These are phyloP conservation scores for Zoysia matrella DNA, from an alignment of 202 grass and related monocot genomes.

Conservation along the genomic window DNA sequence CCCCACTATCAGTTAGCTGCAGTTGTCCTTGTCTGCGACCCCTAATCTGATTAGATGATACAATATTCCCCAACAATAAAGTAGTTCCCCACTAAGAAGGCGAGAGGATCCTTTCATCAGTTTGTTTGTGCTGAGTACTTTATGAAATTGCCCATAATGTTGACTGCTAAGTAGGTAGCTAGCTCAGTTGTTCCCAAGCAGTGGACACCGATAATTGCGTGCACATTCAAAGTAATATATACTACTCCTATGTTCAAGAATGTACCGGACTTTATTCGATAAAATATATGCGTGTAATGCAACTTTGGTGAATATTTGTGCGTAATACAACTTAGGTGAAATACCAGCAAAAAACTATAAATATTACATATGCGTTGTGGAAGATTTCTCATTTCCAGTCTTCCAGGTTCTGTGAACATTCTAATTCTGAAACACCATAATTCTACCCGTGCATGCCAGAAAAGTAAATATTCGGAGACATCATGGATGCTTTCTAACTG, in stretches of 20 bases:
- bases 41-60: too few species aligned
- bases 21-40: slow-evolving; percentile 50
- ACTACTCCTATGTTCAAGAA: neutral
- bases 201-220: slow-evolving; percentile 35
- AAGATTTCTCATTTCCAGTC: neutral
- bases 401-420: neutral
- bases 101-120: slow-evolving; percentile 40
- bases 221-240: slow-evolving; percentile 29
- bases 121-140: slow-evolving; percentile 28
- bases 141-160: slow-evolving; percentile 51
- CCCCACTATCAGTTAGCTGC: slow-evolving; percentile 65
- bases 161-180: slow-evolving; percentile 27
- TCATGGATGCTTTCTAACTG: slow-evolving; percentile 47
- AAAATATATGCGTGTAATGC: neutral
- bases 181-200: slow-evolving; percentile 3
- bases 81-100: too few species aligned
- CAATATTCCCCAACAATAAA: too few species aligned
- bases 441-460: slow-evolving; percentile 44
- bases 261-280: neutral
- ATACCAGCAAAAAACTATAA: too few species aligned
- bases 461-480: slow-evolving; percentile 44
- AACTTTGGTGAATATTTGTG: neutral
- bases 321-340: too few species aligned
- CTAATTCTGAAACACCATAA: slow-evolving; percentile 19
- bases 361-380: neutral